Evolutionary conservation across 1,284 basidiomycete species (phyloP), one percentile per base, ranked within the genome.

Genomic region (Cryptococcus floricola): DNA sequence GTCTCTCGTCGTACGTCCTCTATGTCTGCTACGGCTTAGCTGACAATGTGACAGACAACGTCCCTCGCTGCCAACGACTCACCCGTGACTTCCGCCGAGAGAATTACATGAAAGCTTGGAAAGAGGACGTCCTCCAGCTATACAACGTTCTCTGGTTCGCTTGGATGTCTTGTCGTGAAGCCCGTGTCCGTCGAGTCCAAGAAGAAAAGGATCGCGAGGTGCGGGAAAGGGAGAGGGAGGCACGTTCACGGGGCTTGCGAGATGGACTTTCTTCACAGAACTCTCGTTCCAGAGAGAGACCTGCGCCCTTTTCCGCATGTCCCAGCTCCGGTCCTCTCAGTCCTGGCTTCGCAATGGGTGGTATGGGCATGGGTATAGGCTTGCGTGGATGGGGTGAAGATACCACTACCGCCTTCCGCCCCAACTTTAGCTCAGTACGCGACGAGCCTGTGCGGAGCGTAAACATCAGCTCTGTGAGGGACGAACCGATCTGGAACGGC

Each of bases 71-170:
- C 76, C 89, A 90, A 75, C 81, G 82, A 73, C 80, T 96, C 52
- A 91, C 89, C 52, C 81, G 81, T 60, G 94, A 97, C 77, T 97
- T 96, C 78, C 83, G 92, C 56, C 84, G 85, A 69, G 87, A 93
- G 77, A 94, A 95, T 68, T 85, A 87, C 69, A 82, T 82, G 44
- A 85, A 85, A 78, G 86, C 84, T 39, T 97, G 93, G 93, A 94
- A 94, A 77, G 89, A 94, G 70, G 93, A 97, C 69, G 89, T 95
- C 4, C 79, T 97, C 63, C 91, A 95, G 78, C 80, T 97, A 63
- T 83, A 88, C 66, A 88, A 87, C 55, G 92, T 92, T 83, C 87
- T 95, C 84, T 95, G 91, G 91, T 93, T 66, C 57, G 69, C 73
- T 14, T 75, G 73, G 73, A 58, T 66, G 13, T 69, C 68, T 31